These are phyloP conservation scores for Umbelopsis isabellina DNA, from an alignment of 192 early-diverging fungal species.

Conservation along the genomic window DNA sequence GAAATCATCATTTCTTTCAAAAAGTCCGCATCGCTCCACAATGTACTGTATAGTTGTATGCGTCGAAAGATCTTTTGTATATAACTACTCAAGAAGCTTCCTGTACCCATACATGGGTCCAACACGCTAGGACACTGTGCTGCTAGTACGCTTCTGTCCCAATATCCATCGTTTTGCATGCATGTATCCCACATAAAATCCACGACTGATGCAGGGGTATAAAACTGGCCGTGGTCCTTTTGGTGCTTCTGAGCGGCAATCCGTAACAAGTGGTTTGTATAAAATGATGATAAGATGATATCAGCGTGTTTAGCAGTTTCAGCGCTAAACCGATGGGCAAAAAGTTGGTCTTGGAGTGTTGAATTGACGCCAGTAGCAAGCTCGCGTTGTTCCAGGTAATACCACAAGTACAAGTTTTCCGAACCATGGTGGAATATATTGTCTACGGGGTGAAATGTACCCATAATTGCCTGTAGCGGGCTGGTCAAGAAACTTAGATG, in stretches of 20 bases:
- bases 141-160: background rate
- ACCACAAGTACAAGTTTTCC: constrained; percentile 35
- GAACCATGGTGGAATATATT: constrained; percentile 36
- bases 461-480: constrained; percentile 28
- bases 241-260: constrained; percentile 56
- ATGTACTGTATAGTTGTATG: constrained; percentile 22
- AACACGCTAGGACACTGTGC: constrained; percentile 35
- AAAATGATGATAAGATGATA: constrained; percentile 51
- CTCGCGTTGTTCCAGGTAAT: constrained; percentile 19
- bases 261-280: constrained; percentile 53
- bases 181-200: constrained; percentile 60
- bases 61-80: constrained; percentile 40
- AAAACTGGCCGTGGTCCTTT: constrained; percentile 66
- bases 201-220: constrained; percentile 56
- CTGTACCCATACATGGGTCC: constrained; percentile 63
- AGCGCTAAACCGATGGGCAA: constrained; percentile 9
- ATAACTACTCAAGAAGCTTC: constrained; percentile 57
- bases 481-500: background rate
- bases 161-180: constrained; percentile 1
- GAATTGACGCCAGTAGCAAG: background rate
- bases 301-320: constrained; percentile 38
- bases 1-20: constrained; percentile 37
- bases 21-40: constrained; percentile 46
- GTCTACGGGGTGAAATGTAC: constrained; percentile 41
- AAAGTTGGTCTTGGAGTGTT: constrained; percentile 2